Conservation (phyloP, 768 basidiomycete species). For the Amanita muscaria region DNA sequence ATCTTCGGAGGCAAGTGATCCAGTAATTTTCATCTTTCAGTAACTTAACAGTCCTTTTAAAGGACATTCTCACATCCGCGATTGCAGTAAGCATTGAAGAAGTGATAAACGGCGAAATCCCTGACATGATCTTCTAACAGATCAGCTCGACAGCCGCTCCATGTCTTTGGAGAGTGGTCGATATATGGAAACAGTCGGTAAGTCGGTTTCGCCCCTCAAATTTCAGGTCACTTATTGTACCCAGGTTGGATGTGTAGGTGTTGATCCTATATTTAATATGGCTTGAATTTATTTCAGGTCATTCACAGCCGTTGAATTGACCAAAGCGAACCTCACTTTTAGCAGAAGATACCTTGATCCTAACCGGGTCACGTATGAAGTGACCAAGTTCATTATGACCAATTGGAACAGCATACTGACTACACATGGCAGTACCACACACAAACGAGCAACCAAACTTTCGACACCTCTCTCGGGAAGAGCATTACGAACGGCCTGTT, state of each 20-base stretch:
- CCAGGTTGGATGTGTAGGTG: slow-evolving; percentile 57
- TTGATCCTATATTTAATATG: too few species aligned
- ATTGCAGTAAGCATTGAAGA: slow-evolving; percentile 45
- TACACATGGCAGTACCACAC: slow-evolving; percentile 54
- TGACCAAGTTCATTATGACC: slow-evolving; percentile 17
- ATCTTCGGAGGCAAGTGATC: slow-evolving; percentile 60
- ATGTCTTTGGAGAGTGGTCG: slow-evolving; percentile 79
- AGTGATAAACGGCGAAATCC: neutral
- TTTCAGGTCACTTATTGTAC: slow-evolving; percentile 10
- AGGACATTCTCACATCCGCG: slow-evolving; percentile 74
- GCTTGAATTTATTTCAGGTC: too few species aligned
- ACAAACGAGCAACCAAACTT: slow-evolving; percentile 34
- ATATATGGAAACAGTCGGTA: slow-evolving; percentile 90
- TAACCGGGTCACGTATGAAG: slow-evolving; percentile 69
- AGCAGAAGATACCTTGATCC: slow-evolving; percentile 70
- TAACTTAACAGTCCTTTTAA: neutral
- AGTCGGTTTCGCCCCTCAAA: slow-evolving; percentile 9
- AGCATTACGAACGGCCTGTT: slow-evolving; percentile 48
- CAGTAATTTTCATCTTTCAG: neutral
- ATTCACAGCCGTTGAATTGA: too few species aligned
- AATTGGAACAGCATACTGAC: neutral
- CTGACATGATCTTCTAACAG: slow-evolving; percentile 22
- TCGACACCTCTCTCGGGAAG: slow-evolving; percentile 52
- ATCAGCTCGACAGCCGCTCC: slow-evolving; percentile 62
- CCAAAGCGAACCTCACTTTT: slow-evolving; percentile 47